Base-by-base conservation (phyloP, 805 yeast species). In the Metschnikowia arizonensis region DNA sequence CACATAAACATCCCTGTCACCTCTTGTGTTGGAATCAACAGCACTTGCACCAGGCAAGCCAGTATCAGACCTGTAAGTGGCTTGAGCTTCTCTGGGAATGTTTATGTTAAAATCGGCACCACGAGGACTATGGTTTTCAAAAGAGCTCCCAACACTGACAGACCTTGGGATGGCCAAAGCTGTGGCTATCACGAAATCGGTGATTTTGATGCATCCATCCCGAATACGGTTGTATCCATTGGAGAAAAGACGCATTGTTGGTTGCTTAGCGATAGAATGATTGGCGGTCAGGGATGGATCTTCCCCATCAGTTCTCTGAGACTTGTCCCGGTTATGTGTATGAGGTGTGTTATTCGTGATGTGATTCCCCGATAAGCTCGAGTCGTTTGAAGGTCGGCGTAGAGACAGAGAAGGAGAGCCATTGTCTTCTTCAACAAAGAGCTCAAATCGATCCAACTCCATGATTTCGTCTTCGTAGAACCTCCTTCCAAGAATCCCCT, bases 401-500 rank as follows among this genome's bases (percentile, higher is more conserved):
- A 37, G 18, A 18, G 40, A 37, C 26, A 28, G 40, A 10, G 40
- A 26, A 7, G 40, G 33, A 5, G 23, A 18, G 18, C 53, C 60
- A 4, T 58, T 58, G n/a, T 60, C 61, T 29, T 65, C 66, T 38
- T 71, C 73, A 2, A 66, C 67, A 49, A 70, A 72, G 15, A 72
- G 53, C 46, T 69, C 74, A 34, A 59, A 59, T 23, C 69, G 55
- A 45, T 68, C 76, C 21, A 69, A 58, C 51, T 68, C 73, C 45
- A 66, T 71, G 26, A 69, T 40, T 45, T 82, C 88, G 45, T 84
- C 90, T 50, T 83, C 91, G 58, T 79, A 83, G 35, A 85, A 77
- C 14, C 81, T 81, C 48, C 95, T 68, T 1, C 96, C 96, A 32
- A 88, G 60, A 4, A 86, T 77, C 6, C 91, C 87, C 48, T 81